A percentile compares a stretch with the other conserved stretches of the same genome.
Conservation (phyloP, 805 yeast species). For the Candida insectalens region DNA sequence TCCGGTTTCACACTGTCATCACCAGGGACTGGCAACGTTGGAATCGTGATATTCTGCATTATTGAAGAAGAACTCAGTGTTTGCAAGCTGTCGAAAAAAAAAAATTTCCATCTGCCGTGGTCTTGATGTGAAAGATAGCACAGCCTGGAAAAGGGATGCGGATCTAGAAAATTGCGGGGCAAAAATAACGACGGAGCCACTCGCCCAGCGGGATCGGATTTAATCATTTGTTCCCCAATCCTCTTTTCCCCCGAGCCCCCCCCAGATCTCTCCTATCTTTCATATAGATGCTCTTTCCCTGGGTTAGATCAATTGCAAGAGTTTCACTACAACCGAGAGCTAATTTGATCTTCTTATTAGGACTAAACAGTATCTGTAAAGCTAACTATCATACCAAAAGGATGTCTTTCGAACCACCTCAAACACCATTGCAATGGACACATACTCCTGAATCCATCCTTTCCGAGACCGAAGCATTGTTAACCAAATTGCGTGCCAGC, state of each 20-base stretch:
- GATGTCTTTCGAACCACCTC: slow-evolving; percentile 20
- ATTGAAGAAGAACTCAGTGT: too few relatives aligned
- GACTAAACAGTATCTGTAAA: neutral
- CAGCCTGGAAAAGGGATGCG: too few relatives aligned
- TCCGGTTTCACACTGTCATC: slow-evolving; percentile 20
- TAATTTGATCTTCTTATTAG: slow-evolving; percentile 3
- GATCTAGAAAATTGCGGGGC: too few relatives aligned
- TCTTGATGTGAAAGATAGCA: too few relatives aligned
- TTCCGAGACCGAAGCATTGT: slow-evolving; percentile 31
- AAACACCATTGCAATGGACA: slow-evolving; percentile 46
- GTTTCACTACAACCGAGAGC: slow-evolving; percentile 1
- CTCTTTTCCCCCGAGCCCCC: neutral
- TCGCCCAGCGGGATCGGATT: too few relatives aligned
- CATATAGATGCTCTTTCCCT: neutral
- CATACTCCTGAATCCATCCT: slow-evolving; percentile 43
- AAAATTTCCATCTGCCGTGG: neutral
- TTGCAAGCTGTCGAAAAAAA: neutral
- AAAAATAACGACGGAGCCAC: too few relatives aligned
- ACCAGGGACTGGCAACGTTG: slow-evolving; percentile 49
- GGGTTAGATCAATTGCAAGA: neutral
- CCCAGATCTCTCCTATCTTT: neutral
- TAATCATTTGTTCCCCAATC: too few relatives aligned
- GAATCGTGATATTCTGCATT: slow-evolving; percentile 38
- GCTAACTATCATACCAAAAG: too few relatives aligned
- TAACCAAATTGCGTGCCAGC: slow-evolving; percentile 31